phyloP scores from a whole-genome alignment of 805 yeast species.

The Lipomyces lipofer region DNA sequence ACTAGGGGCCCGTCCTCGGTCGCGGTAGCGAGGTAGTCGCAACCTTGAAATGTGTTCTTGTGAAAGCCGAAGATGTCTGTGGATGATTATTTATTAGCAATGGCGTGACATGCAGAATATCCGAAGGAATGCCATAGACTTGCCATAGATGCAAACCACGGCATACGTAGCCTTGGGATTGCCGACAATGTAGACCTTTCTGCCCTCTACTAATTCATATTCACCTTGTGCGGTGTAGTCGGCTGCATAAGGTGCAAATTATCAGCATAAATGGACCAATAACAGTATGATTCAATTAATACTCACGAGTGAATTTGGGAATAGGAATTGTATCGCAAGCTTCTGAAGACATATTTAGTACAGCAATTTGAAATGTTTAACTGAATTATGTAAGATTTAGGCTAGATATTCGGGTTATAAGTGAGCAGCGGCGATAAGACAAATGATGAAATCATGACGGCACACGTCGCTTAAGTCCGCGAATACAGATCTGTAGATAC shows the following conservation, averaged over 20 bases:
- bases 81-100: too few relatives aligned
- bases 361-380: too few relatives aligned
- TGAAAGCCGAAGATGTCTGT: slow-evolving; percentile 29
- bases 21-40: slow-evolving; percentile 23
- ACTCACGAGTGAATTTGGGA: slow-evolving; percentile 24
- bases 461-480: too few relatives aligned
- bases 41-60: slow-evolving; percentile 27
- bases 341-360: slow-evolving; percentile 6
- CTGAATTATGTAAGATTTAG: too few relatives aligned
- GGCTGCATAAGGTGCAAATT: slow-evolving; percentile 2
- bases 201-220: slow-evolving; percentile 2
- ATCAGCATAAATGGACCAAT: not conserved
- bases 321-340: slow-evolving; percentile 23
- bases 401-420: too few relatives aligned
- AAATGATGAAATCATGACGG: too few relatives aligned
- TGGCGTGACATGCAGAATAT: not conserved
- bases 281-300: not conserved
- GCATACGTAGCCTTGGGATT: slow-evolving; percentile 13
- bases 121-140: not conserved
- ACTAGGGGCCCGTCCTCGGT: slow-evolving; percentile 23
- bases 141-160: slow-evolving; percentile 25
- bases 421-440: too few relatives aligned
- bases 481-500: too few relatives aligned
- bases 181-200: slow-evolving; percentile 19
- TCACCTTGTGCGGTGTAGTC: slow-evolving; percentile 24